Conservation (phyloP, 2,329 filamentous ascomycete species). For the Alternaria triticimaculans region DNA sequence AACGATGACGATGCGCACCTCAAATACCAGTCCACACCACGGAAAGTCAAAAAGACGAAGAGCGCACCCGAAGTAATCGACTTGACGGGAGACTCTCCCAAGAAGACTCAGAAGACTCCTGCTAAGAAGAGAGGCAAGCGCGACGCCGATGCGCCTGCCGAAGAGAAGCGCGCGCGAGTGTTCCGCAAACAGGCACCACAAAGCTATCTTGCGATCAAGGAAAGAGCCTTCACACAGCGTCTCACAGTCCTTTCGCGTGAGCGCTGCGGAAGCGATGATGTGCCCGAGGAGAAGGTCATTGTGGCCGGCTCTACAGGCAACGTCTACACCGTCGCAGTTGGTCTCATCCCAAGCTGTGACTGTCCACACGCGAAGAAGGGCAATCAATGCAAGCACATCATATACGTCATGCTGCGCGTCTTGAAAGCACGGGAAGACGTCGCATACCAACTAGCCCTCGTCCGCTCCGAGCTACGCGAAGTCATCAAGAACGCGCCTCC, state of each 20-base stretch:
- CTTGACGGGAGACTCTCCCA: conserved; percentile 14
- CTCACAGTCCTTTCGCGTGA: conserved; percentile 65
- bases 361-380: conserved; percentile 63
- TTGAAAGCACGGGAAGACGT: conserved; percentile 64
- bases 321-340: conserved; percentile 64
- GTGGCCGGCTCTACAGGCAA: conserved; percentile 69
- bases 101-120: conserved; percentile 21
- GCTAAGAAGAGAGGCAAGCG: conserved; percentile 27
- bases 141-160: conserved; percentile 17
- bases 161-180: conserved; percentile 42
- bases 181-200: conserved; percentile 52
- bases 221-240: conserved; percentile 58
- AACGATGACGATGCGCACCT: conserved; percentile 11
- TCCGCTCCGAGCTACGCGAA: conserved; percentile 63
- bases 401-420: conserved; percentile 66
- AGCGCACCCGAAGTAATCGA: conserved; percentile 10
- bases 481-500: conserved; percentile 62
- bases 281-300: conserved; percentile 60
- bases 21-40: conserved; percentile 6
- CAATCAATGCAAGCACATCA: conserved; percentile 69
- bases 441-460: conserved; percentile 66
- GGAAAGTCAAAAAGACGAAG: conserved; percentile 10
- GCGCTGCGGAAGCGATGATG: conserved; percentile 52
- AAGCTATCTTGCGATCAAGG: conserved; percentile 55
- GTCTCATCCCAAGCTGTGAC: conserved; percentile 59